Percentiles rank a stretch among this genome's conserved stretches.
phyloP scores from a whole-genome alignment of 75 land plant genomes.

The Selaginella moellendorffii region DNA sequence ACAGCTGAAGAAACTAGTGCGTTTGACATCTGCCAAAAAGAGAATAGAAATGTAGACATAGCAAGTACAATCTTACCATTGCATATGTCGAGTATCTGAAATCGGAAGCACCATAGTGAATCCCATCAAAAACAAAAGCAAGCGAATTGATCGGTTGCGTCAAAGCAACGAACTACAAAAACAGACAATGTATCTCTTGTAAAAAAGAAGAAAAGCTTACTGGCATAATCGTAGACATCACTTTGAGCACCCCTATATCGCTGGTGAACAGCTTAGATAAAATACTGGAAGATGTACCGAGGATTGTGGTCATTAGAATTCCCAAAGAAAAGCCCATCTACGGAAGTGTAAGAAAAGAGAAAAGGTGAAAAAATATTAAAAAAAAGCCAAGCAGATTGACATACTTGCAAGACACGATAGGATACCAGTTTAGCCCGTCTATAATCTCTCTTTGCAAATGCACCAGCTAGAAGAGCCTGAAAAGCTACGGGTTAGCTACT shows the following conservation, averaged over 20 bases:
- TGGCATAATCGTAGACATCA: not conserved
- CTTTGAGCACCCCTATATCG: not conserved
- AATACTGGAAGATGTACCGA: not conserved
- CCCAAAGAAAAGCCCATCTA: not conserved
- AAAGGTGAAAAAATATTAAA: no score
- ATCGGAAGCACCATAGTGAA: conserved; percentile 86
- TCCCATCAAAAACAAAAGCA: conserved; percentile 89
- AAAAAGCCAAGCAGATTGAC: no score
- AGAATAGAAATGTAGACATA: not conserved
- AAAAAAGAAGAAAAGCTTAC: not conserved
- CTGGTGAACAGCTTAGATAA: not conserved
- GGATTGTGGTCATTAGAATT: not conserved
- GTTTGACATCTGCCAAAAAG: not conserved
- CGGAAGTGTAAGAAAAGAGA: not conserved
- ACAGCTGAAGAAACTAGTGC: conserved; percentile 23
- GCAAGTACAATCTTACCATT: conserved; percentile 34
- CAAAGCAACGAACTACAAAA: conserved; percentile 64
- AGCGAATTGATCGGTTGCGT: conserved; percentile 82
- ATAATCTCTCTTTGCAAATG: conserved; percentile 51
- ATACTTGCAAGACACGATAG: conserved; percentile 57
- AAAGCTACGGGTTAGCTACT: not conserved
- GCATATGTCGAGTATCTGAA: conserved; percentile 69
- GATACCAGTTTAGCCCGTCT: conserved; percentile 45
- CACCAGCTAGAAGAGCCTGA: conserved; percentile 79
- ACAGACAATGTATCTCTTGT: not conserved